Base-by-base conservation (phyloP, 2,329 filamentous ascomycete species). In the Aspergillus fructus region DNA sequence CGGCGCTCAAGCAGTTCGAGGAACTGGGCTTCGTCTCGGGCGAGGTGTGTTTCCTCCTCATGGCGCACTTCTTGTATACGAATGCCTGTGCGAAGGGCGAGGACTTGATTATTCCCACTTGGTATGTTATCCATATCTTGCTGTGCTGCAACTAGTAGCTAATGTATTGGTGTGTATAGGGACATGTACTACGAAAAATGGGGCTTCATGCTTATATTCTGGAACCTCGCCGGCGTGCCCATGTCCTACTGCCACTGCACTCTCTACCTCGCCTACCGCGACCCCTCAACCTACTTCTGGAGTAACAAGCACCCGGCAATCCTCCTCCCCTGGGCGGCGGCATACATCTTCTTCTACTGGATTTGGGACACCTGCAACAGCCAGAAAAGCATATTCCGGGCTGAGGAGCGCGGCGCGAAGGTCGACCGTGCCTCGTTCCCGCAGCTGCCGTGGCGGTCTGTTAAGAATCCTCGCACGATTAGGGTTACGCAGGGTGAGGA, bases 141-240 rank as follows among this genome's bases (percentile, higher is more conserved):
- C 19, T 21, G 19, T 21, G 19, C 19, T 21, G 19, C 19, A 21
- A 21, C 19, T 21, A 21, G 19, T 21, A 21, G 19, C 21, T 21
- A 21, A 21, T 21, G 21, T 21, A 21, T 21, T 21, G 21, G 21
- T 4, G 3, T 21, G 21, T 4, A 21, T 21, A 21, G 64, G 89
- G 92, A 96, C 69, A 96, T 96, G 88, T 96, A 94, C 79, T 93
- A 91, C 68, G 92, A 96, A 80, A 96, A 96, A 78, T 91, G 90
- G 83, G 92, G 92, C 39, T 96, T 96, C 79, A 96, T 96, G 91
- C 85, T 96, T 65, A 96, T 94, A 72, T 96, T 96, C 84, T 96
- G 92, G 92, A 96, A 96, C 76, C 81, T 96, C 71, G 91, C 92
- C 39, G 92, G 92, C 61, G 92, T 96, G 12, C 92, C 92, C 5